Evolutionary conservation across 352 stramenopile species (phyloP), one percentile per base, ranked within the genome.

Genomic region (Pythium brachiatum): DNA sequence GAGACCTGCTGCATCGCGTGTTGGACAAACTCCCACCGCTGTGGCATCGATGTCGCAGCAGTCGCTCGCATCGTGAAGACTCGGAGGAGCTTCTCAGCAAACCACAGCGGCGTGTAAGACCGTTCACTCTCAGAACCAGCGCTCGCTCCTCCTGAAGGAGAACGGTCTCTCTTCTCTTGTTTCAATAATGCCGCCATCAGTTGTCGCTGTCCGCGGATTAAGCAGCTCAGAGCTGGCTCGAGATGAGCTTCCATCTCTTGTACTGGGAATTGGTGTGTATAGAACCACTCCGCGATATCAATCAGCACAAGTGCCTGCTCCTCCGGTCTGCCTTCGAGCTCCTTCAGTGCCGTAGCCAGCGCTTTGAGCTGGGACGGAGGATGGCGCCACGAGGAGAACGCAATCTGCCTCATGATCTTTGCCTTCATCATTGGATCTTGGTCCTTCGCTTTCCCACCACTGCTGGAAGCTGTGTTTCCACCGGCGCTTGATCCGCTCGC

Each of bases 251-350:
- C 56, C 1, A 79, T 71, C 27, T 93, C 86, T 54, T 88, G 63
- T 20, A 63, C 47, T 0, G 83, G 71, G 31, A 92, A 76, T 3
- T 82, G 76, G 38, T 90, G 88, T 1, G 85, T 83, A 55, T 83
- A 81, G 23, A 96, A 58, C 88, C 88, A 97, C 62, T 97, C 89
- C 5, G 81, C 88, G 50, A 96, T 81, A 41, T 97, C 88, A 0
- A 96, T 59, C 18, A 95, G 60, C 23, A 89, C 60, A 16, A 88
- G 44, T 9, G 79, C 64, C 50, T 89, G 79, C 48, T 90, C 75
- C 63, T 96, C 87, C 16, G 71, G 43, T 26, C 71, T 75, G 13
- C 72, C 81, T 7, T 82, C 74, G 3, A 97, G 63, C 36, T 81
- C 73, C 15, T 80, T 70, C 29, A 91, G 74, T 1, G 89, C 87